Base-by-base conservation (phyloP, 1,139 yeast genomes). In the Debaryomyces psychrophilus region DNA sequence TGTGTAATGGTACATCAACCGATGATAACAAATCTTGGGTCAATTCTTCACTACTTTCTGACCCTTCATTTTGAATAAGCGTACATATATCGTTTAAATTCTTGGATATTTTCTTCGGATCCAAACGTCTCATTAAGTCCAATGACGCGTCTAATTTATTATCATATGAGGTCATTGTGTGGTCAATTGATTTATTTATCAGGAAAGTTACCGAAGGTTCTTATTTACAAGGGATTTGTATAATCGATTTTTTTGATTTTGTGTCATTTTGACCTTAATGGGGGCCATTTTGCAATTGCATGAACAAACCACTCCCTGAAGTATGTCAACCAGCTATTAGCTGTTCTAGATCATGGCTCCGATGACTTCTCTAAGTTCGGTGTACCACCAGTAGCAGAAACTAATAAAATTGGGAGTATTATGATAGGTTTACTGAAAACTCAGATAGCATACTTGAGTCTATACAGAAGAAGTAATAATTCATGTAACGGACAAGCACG, bases 11-110 rank as follows among this genome's bases (percentile, higher is more conserved):
- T 46, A 87, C 86, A 66, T 93, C 99, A 12, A 92, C 92, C 0
- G 95, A 80, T 3, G 96, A 82, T 44, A 93, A 74, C 50, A 93
- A 75, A 55, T 92, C 99, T 60, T 87, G 96, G 5, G 97, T 95
- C 37, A 90, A 67, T 37, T 82, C 87, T 34, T 71, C 73, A 23
- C 57, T 57, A 1, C 48, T 20, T 15, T 44, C 45, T 5, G 44
- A 37, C 3, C 50, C 47, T 41, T 57, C 59, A 37, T 60, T 61
- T n/a, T 93, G 95, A 46, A 85, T 83, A 39, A 90, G 67, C 47
- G 87, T 76, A 63, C 96, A 89, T 44, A 93, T 68, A 50, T 82
- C 76, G 43, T 77, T 76, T 53, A 93, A 72, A 65, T 93, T 88
- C 37, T 68, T 59, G 11, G 82, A 56, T 45, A 90, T 80, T 52